These are phyloP conservation scores for Cryptococcus depauperatus DNA, from an alignment of 1,284 basidiomycete genomes.

Conservation along the genomic window DNA sequence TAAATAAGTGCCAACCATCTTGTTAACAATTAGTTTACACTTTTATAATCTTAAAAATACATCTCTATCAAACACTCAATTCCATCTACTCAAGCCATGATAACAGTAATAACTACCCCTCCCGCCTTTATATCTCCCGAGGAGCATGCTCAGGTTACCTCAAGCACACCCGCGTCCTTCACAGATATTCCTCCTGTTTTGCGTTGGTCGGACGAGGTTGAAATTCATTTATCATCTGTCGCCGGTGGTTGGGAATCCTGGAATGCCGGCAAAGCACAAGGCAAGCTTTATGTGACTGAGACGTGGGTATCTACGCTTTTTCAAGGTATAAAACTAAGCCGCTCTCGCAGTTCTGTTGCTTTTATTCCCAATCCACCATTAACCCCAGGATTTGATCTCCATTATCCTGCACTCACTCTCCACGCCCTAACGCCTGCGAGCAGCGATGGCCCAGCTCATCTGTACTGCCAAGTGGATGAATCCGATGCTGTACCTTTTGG, in stretches of 20 bases:
- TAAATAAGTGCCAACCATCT: too few relatives aligned
- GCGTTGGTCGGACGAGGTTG: constrained; percentile 62
- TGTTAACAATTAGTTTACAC: too few relatives aligned
- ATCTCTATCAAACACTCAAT: too few relatives aligned
- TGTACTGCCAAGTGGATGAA: constrained; percentile 86
- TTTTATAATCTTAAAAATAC: too few relatives aligned
- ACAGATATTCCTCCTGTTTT: constrained; percentile 70
- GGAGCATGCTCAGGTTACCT: constrained; percentile 58
- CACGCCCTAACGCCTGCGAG: constrained; percentile 73
- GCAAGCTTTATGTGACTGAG: constrained; percentile 71
- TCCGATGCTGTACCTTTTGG: too few relatives aligned
- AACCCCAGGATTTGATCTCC: constrained; percentile 61
- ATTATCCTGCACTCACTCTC: constrained; percentile 75
- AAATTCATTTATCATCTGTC: constrained; percentile 40
- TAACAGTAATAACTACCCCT: constrained; percentile 6
- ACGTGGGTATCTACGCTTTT: constrained; percentile 50
- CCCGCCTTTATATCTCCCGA: constrained; percentile 53
- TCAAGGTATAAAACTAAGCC: background rate
- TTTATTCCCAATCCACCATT: constrained; percentile 55
- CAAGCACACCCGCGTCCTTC: constrained; percentile 72
- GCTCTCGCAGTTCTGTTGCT: constrained; percentile 56
- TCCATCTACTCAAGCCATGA: constrained; percentile 7
- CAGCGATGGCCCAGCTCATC: constrained; percentile 51
- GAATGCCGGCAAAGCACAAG: constrained; percentile 44
- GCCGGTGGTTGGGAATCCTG: constrained; percentile 48